Evolutionary conservation across 176 grass and related monocot genomes (phyloP).

Genomic region (Carex myosuroides): DNA sequence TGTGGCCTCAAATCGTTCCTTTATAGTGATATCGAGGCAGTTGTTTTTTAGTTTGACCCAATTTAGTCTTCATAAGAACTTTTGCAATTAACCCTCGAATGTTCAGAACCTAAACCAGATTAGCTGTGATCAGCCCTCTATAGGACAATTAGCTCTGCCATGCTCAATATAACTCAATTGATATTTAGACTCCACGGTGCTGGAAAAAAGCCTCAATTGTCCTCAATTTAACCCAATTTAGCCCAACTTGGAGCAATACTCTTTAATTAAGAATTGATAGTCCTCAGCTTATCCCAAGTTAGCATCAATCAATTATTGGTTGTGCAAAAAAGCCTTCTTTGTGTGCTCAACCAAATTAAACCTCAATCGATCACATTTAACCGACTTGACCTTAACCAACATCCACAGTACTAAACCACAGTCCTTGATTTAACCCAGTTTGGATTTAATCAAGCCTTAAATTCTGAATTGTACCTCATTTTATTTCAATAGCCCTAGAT

Average conservation of each 20-base stretch:
- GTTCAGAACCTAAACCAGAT: not conserved
- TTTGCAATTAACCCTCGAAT: not conserved
- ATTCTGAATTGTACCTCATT: not conserved
- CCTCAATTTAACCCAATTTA: not conserved
- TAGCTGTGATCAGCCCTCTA: not conserved
- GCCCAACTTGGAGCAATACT: not conserved
- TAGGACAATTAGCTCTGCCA: not conserved
- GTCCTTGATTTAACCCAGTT: not conserved
- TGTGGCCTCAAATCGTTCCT: not conserved
- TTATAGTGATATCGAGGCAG: not conserved
- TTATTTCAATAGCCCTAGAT: not conserved
- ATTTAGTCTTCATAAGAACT: not conserved
- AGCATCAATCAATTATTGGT: not conserved
- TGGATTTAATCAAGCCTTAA: not conserved
- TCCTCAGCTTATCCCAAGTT: not conserved
- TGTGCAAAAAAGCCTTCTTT: not conserved
- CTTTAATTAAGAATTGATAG: not conserved
- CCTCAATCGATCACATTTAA: not conserved
- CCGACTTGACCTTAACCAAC: not conserved
- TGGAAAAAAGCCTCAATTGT: not conserved
- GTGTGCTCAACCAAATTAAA: not conserved
- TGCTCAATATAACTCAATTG: not conserved
- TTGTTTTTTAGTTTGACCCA: not conserved
- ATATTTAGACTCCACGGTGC: not conserved
- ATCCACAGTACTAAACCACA: not conserved